These are phyloP conservation scores for Ammopiptanthus mongolicus DNA, from an alignment of 306 rosid genomes.

Conservation along the genomic window DNA sequence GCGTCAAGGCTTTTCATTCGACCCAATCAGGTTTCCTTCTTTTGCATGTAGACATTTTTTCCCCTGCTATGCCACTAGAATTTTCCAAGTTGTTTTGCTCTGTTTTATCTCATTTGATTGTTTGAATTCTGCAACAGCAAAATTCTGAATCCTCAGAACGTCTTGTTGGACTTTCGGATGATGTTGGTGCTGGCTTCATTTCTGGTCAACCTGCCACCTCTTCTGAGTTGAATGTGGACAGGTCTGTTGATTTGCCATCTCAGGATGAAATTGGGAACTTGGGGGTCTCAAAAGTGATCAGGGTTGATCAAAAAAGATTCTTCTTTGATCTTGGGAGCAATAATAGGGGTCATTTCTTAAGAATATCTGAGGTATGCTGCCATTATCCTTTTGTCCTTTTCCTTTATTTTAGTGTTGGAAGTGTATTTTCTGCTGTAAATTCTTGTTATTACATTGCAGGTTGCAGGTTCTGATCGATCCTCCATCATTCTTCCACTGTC, in stretches of 20 bases:
- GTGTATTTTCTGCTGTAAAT: slow-evolving; percentile 25
- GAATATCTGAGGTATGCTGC: slow-evolving; percentile 86
- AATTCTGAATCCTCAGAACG: slow-evolving; percentile 84
- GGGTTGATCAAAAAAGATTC: slow-evolving; percentile 95
- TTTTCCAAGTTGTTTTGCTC: slow-evolving; percentile 3
- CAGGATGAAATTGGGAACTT: slow-evolving; percentile 84
- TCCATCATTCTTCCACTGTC: slow-evolving; percentile 98
- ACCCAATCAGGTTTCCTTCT: slow-evolving; percentile 77
- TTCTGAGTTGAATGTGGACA: slow-evolving; percentile 82
- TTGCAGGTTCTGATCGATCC: slow-evolving; percentile 97
- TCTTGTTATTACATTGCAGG: slow-evolving; percentile 53
- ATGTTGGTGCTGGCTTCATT: slow-evolving; percentile 99
- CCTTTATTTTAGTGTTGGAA: not conserved
- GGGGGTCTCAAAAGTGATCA: slow-evolving; percentile 92
- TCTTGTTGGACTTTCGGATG: slow-evolving; percentile 93
- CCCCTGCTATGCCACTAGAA: not conserved
- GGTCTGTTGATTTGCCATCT: slow-evolving; percentile 77
- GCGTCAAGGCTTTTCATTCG: slow-evolving; percentile 91
- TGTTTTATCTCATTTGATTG: slow-evolving; percentile 28
- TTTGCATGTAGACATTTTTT: slow-evolving; percentile 9
- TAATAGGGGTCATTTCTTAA: slow-evolving; percentile 95
- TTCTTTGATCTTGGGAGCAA: slow-evolving; percentile 98
- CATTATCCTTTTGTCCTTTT: slow-evolving; percentile 1
- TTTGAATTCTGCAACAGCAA: slow-evolving; percentile 55
- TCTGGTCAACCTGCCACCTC: slow-evolving; percentile 82